These are phyloP conservation scores for Eucalyptus cloeziana DNA, from an alignment of 345 rosid species.

Conservation along the genomic window DNA sequence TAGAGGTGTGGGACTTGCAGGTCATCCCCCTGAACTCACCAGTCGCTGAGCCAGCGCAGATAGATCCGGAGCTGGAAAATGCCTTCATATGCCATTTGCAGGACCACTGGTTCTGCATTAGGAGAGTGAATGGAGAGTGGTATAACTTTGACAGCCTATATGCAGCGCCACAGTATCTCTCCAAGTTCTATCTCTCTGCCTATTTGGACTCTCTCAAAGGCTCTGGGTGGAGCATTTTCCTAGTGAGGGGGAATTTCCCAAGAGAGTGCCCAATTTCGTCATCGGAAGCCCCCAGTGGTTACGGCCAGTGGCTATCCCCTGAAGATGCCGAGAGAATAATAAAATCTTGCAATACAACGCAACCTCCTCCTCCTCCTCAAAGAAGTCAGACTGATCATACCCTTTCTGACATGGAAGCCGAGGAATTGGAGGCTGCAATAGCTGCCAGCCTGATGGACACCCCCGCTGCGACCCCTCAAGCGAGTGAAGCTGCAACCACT, in stretches of 20 bases:
- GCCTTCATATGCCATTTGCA: constrained; percentile 94
- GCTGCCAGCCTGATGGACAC: constrained; percentile 87
- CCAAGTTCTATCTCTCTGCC: constrained; percentile 85
- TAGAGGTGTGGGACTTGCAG: constrained; percentile 87
- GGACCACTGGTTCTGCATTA: constrained; percentile 92
- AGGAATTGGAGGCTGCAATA: constrained; percentile 78
- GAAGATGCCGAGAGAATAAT: constrained; percentile 83
- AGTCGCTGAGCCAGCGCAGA: constrained; percentile 82
- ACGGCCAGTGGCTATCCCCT: constrained; percentile 84
- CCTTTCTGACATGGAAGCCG: constrained; percentile 55
- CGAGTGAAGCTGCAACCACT: background rate
- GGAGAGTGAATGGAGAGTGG: constrained; percentile 88
- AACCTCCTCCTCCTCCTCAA: constrained; percentile 19
- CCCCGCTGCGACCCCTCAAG: constrained; percentile 16
- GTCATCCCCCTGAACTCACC: constrained; percentile 90
- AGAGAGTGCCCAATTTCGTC: constrained; percentile 63
- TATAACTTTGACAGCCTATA: constrained; percentile 91
- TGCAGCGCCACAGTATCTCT: constrained; percentile 82
- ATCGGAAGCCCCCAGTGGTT: constrained; percentile 65
- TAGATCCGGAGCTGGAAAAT: constrained; percentile 74
- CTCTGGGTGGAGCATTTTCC: constrained; percentile 88
- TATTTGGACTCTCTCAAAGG: constrained; percentile 75
- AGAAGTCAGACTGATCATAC: constrained; percentile 15
- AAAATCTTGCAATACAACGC: constrained; percentile 36
- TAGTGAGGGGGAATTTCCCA: constrained; percentile 85